Conservation (phyloP, 2,329 filamentous ascomycete species). For the Sclerotinia trifoliorum region DNA sequence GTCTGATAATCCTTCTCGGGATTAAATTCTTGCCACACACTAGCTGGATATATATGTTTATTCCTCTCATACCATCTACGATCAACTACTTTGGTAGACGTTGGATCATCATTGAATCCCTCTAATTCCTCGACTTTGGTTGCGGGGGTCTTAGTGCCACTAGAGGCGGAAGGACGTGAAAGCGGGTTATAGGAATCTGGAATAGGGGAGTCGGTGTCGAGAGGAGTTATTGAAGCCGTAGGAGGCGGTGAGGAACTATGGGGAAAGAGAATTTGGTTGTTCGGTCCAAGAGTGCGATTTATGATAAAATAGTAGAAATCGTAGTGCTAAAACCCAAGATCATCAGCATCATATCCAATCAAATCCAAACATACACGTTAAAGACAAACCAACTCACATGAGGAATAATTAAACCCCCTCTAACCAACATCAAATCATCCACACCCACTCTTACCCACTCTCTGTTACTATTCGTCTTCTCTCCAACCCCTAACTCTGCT, state of each 20-base stretch:
- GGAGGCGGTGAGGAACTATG: conserved; percentile 54
- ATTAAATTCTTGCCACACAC: conserved; percentile 93
- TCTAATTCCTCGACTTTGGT: conserved; percentile 54
- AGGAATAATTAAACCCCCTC: conserved; percentile 87
- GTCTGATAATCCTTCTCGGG: conserved; percentile 80
- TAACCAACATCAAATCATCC: conserved; percentile 91
- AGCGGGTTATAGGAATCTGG: conserved; percentile 43
- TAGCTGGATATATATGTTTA: conserved; percentile 97
- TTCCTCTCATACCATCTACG: conserved; percentile 95
- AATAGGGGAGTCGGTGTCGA: conserved; percentile 26
- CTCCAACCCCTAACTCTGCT: conserved; percentile 74
- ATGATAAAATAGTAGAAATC: conserved; percentile 97
- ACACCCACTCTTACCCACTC: conserved; percentile 94
- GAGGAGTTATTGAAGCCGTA: conserved; percentile 6
- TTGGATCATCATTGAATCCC: conserved; percentile 74
- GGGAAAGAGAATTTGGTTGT: conserved; percentile 71
- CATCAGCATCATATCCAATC: conserved; percentile 17
- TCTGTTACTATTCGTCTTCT: conserved; percentile 57
- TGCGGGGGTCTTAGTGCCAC: conserved; percentile 40
- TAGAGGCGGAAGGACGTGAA: conserved; percentile 37
- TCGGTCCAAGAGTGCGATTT: conserved; percentile 76
- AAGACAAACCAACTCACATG: conserved; percentile 63
- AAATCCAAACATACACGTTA: not conserved
- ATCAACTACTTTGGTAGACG: conserved; percentile 89
- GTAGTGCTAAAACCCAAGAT: conserved; percentile 67